A percentile compares a stretch with the other conserved stretches of the same genome.
phyloP scores from a whole-genome alignment of 2,329 filamentous ascomycete genomes.

The Nigrospora osmanthi region DNA sequence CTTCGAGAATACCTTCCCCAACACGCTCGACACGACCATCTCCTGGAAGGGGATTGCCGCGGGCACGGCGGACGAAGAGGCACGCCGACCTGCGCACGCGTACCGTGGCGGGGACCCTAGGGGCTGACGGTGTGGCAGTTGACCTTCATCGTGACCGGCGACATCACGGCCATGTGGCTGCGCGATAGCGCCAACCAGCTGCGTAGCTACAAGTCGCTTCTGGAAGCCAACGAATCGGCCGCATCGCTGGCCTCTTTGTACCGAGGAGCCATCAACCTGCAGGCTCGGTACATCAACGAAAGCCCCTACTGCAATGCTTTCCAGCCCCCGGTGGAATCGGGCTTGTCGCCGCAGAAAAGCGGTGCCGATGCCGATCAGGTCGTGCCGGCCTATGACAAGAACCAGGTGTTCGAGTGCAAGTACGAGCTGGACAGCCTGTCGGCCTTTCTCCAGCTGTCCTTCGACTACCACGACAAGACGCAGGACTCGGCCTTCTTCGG shows the following conservation, averaged over 20 bases:
- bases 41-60: slow-evolving; percentile 57
- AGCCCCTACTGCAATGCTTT: slow-evolving; percentile 86
- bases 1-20: slow-evolving; percentile 67
- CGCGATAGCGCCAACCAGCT: slow-evolving; percentile 75
- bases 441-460: slow-evolving; percentile 73
- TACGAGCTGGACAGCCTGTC: slow-evolving; percentile 90
- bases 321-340: slow-evolving; percentile 73
- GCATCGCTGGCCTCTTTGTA: slow-evolving; percentile 60
- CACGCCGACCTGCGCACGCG: slow-evolving; percentile 2
- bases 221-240: slow-evolving; percentile 43
- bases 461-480: slow-evolving; percentile 71
- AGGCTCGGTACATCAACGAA: slow-evolving; percentile 58
- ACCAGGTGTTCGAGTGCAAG: slow-evolving; percentile 86
- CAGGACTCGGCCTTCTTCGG: slow-evolving; percentile 67
- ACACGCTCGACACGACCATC: slow-evolving; percentile 67
- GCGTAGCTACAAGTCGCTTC: slow-evolving; percentile 57
- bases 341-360: slow-evolving; percentile 50
- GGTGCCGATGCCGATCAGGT: slow-evolving; percentile 49
- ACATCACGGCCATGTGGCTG: slow-evolving; percentile 84
- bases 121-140: slow-evolving; percentile 46
- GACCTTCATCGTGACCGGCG: slow-evolving; percentile 75
- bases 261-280: slow-evolving; percentile 64
- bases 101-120: neutral
- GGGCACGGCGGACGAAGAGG: slow-evolving; percentile 44
- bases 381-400: slow-evolving; percentile 58